Evolutionary conservation across 352 stramenopile genomes (phyloP).

Genomic region (Globisporangium orthogonon): DNA sequence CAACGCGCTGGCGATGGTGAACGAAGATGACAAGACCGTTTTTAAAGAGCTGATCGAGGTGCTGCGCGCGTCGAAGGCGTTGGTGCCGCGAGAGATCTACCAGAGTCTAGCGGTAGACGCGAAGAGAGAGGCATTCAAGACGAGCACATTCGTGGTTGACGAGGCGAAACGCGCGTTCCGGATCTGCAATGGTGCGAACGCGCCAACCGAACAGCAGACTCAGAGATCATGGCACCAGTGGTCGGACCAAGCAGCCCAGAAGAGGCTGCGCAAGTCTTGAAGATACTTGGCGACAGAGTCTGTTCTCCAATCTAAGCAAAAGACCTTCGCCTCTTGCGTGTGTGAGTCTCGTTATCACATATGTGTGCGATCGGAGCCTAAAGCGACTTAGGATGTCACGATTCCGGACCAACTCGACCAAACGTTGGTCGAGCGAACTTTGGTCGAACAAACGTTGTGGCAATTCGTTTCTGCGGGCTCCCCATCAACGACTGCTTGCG

Average conservation of each 20-base stretch:
- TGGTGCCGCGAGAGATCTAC: conserved; percentile 38
- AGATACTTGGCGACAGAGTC: background rate
- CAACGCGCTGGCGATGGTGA: conserved; percentile 39
- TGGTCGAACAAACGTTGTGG: background rate
- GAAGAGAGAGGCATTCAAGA: conserved; percentile 9
- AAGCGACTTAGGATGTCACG: background rate
- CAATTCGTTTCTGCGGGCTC: background rate
- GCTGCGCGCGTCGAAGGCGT: conserved; percentile 20
- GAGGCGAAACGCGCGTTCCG: conserved; percentile 46
- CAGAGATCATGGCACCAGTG: conserved; percentile 8
- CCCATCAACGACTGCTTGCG: background rate
- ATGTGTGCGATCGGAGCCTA: too few relatives aligned
- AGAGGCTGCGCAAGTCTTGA: background rate
- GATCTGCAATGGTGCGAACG: conserved; percentile 17
- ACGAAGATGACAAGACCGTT: conserved; percentile 26
- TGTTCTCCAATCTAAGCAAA: too few relatives aligned
- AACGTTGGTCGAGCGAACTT: background rate
- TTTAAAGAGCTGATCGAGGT: conserved; percentile 36
- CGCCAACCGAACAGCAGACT: background rate
- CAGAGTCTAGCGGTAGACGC: conserved; percentile 22
- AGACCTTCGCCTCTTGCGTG: too few relatives aligned
- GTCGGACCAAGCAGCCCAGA: conserved; percentile 2
- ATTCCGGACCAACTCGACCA: background rate
- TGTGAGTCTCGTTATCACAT: too few relatives aligned
- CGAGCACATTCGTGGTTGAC: conserved; percentile 19